These are phyloP conservation scores for Gelatoporia subvermispora DNA, from an alignment of 768 basidiomycete species.

Conservation along the genomic window DNA sequence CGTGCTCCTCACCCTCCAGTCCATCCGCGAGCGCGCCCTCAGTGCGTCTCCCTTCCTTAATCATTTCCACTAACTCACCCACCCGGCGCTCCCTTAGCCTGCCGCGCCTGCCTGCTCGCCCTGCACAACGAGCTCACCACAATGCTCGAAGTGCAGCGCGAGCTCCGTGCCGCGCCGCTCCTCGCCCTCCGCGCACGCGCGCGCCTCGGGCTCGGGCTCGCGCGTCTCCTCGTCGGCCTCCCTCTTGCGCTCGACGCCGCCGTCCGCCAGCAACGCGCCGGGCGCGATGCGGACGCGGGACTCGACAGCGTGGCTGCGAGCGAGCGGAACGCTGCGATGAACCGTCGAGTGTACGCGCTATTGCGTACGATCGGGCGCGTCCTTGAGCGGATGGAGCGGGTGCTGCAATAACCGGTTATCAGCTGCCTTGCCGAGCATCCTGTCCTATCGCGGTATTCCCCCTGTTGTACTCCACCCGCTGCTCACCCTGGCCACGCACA, in stretches of 20 bases:
- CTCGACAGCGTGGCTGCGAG: slow-evolving; percentile 10
- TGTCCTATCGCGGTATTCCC: neutral
- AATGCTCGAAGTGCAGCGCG: slow-evolving; percentile 77
- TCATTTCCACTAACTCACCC: neutral
- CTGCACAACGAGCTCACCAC: slow-evolving; percentile 69
- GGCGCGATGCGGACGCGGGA: slow-evolving; percentile 17
- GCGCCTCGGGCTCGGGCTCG: slow-evolving; percentile 70
- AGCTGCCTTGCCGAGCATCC: too few species aligned
- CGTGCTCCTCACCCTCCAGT: slow-evolving; percentile 63
- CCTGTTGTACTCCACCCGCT: too few species aligned
- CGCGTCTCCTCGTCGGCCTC: slow-evolving; percentile 69
- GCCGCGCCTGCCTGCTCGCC: slow-evolving; percentile 70
- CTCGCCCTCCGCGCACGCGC: slow-evolving; percentile 74
- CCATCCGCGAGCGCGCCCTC: slow-evolving; percentile 69
- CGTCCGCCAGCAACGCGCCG: slow-evolving; percentile 35
- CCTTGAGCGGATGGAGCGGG: slow-evolving; percentile 62
- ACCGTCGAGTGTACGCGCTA: slow-evolving; percentile 51
- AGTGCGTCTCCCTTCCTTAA: slow-evolving; percentile 37
- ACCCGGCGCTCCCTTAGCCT: slow-evolving; percentile 39
- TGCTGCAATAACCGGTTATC: slow-evolving; percentile 29
- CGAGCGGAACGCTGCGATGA: slow-evolving; percentile 37
- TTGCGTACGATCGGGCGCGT: slow-evolving; percentile 59
- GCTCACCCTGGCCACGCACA: too few species aligned
- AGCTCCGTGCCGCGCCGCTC: slow-evolving; percentile 70
- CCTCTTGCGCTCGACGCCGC: slow-evolving; percentile 73